A percentile compares a stretch with the other conserved stretches of the same genome.
These are phyloP conservation scores for Marchantia polymorpha DNA, from an alignment of 225 moss, liverwort and hornwort genomes.

Conservation along the genomic window DNA sequence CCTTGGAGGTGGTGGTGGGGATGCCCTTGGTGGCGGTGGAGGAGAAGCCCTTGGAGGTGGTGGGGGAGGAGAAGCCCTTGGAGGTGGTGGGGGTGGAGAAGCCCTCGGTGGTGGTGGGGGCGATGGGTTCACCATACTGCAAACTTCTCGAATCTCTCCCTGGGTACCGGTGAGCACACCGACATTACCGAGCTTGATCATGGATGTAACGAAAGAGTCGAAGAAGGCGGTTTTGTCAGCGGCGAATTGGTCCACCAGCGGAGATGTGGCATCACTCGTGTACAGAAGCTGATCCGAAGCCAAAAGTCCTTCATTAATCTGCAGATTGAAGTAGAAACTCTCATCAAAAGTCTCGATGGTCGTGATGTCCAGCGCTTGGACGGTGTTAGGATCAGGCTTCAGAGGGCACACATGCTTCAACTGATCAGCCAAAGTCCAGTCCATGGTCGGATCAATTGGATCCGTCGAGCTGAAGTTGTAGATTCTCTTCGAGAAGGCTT, in stretches of 20 bases:
- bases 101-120: background rate
- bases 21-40: background rate
- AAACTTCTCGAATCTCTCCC: conserved; percentile 22
- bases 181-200: conserved; percentile 23
- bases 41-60: background rate
- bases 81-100: background rate
- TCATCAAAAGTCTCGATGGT: conserved; percentile 27
- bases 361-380: conserved; percentile 20
- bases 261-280: background rate
- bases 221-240: conserved; percentile 18
- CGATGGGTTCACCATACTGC: background rate
- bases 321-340: conserved; percentile 24
- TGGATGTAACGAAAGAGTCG: conserved; percentile 22
- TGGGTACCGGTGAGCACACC: conserved; percentile 19
- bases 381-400: conserved; percentile 6
- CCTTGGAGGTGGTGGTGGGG: background rate
- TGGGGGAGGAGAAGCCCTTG: background rate
- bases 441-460: conserved; percentile 21
- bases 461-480: conserved; percentile 17
- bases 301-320: conserved; percentile 18
- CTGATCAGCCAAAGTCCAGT: conserved; percentile 19
- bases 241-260: conserved; percentile 14
- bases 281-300: conserved; percentile 26
- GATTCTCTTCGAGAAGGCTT: conserved; percentile 11
- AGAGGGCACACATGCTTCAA: conserved; percentile 17